Evolutionary conservation across 202 grass and related monocot genomes (phyloP), one percentile per base, ranked within the genome.

Genomic region (Digitaria exilis): DNA sequence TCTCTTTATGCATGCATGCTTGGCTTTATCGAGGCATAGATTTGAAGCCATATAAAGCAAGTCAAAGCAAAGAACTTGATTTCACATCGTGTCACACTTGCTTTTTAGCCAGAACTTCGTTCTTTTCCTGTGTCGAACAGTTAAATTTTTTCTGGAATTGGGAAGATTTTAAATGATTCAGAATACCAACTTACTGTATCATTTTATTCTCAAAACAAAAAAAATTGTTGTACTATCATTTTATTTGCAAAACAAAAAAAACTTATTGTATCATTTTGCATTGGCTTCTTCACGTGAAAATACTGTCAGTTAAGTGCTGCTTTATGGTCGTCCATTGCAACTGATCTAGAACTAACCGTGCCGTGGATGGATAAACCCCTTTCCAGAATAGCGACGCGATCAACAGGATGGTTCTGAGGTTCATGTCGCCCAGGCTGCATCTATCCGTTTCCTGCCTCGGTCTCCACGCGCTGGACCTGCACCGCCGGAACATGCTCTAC

Each of bases 341-440:
- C 8, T 21, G 24, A 51, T 30, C 3, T 7, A 2, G 39, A 55
- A 56, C 81, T 67, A 29, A 78, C 10, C 37, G 37, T 12, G 12
- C 28, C 4, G 31, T 9, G 37, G 37, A 39, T 34, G 32, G 32
- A n/a, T n/a, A 34, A 34, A 42, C 32, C 34, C 6, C 4, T 70
- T n/a, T 11, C 16, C 18, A 94, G 94, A 88, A 58, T 13, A 81
- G 79, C 1, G 80, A 92, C 22, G 16, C 30, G 0, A 84, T 97
- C 80, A 97, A 94, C 76, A 91, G 49, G 69, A 87, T 94, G 77
- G 95, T 97, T 49, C 75, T 91, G 13, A 84, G 57, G 69, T 94
- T 92, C 83, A 15, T 88, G 39, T 15, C 10, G 4, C 30, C 78
- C 18, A 6, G 73, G 32, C 12, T 21, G 13, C 39, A 32, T 11